Evolutionary conservation across 768 basidiomycete genomes (phyloP), one percentile per base, ranked within the genome.

Genomic region (Pulveroboletus ravenelii): DNA sequence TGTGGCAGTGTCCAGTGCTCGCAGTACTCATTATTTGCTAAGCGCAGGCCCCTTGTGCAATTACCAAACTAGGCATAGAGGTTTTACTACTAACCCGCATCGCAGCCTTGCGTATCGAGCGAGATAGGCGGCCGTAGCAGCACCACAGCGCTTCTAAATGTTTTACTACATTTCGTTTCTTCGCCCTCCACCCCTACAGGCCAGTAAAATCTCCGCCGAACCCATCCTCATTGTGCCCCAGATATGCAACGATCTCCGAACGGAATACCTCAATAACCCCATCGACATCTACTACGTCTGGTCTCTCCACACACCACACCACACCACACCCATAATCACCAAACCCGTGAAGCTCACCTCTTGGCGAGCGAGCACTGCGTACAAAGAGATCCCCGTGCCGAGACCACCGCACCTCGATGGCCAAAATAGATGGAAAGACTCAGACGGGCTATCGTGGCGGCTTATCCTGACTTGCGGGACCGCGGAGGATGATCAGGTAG

Each of bases 131-230:
- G 10, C 8, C 5, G 29, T 31, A 32, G 32, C 6, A 14, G 32
- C 6, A 32, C 4, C 34, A 35, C 35, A 17, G n/a, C 4, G 13
- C 17, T 20, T 27, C 39, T 14, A 15, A 13, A 92, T 93, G 91
- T 92, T 87, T 70, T 89, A 77, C 74, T 95, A 94, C 70, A 65
- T 94, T 37, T 93, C 89, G 25, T 94, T 94, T 65, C 80, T 94
- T 14, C 85, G 90, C 40, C 90, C 93, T 10, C 93, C 91, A 4
- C 89, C 91, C 3, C 57, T 70, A 4, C 76, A 77, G 44, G 72
- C 74, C 0, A 62, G 73, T 7, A 69, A 75, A 2, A 65, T 71
- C 10, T 70, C 70, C 0, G 58, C 64, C 1, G 58, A 63, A 15
- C 51, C 51, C 5, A 68, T 93, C 44, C 66, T 72, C 12, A 78